Evolutionary conservation across 2,329 filamentous ascomycete species (phyloP).

Genomic region (Sclerotinia glacialis): DNA sequence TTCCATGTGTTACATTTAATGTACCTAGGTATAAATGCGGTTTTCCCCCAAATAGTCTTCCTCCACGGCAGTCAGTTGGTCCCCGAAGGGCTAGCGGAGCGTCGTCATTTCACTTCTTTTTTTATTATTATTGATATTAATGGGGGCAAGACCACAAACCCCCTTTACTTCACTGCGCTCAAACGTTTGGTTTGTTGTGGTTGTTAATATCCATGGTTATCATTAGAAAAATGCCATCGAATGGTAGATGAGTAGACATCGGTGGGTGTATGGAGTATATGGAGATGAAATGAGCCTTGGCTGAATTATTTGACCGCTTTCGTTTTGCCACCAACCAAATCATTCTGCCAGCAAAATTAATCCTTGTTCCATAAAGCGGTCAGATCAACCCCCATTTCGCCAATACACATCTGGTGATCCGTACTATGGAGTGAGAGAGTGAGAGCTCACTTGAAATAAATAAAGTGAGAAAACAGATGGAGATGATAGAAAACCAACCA

Average conservation of each 20-base stretch:
- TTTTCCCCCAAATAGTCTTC: not conserved
- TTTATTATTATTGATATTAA: not conserved
- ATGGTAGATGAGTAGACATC: not conserved
- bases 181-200: not conserved
- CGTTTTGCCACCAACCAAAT: not conserved
- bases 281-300: too few species aligned
- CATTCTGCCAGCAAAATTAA: not conserved
- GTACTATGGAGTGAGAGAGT: too few species aligned
- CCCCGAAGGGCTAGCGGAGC: not conserved
- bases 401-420: too few species aligned
- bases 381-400: too few species aligned
- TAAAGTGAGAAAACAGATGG: too few species aligned
- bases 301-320: not conserved
- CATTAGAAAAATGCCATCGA: too few species aligned
- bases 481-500: too few species aligned
- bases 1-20: not conserved
- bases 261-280: not conserved
- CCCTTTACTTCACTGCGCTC: not conserved
- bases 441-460: too few species aligned
- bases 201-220: not conserved
- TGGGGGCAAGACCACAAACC: not conserved
- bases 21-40: not conserved
- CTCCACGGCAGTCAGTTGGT: conserved; percentile 4
- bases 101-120: not conserved
- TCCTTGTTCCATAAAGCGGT: too few species aligned